Percentiles rank a stretch among this genome's conserved stretches.
Conservation (phyloP, 2,329 filamentous ascomycete genomes). For the Dryadomyces quercivorus region DNA sequence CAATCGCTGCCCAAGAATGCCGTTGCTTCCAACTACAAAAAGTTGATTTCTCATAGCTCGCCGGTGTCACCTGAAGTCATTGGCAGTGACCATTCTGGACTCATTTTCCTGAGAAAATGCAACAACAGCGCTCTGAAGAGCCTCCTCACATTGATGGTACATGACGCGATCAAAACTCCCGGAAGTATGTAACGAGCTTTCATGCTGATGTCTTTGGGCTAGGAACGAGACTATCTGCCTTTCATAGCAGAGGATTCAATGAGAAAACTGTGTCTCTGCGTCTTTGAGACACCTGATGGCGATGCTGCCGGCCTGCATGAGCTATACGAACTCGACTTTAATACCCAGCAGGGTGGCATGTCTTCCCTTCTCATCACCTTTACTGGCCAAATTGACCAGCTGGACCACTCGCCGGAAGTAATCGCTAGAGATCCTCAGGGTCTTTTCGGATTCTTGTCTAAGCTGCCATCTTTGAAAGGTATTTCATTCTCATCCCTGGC, state of each 20-base stretch:
- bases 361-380: not conserved
- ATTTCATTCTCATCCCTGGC: not conserved
- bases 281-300: not conserved
- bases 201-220: not conserved
- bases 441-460: not conserved
- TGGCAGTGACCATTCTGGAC: not conserved
- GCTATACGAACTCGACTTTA: slow-evolving; percentile 2
- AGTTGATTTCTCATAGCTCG: not conserved
- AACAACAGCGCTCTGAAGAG: not conserved
- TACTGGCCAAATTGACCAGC: not conserved
- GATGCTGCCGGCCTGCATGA: not conserved
- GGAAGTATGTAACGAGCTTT: not conserved
- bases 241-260: not conserved
- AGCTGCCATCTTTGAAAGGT: not conserved
- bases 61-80: not conserved
- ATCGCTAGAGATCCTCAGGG: not conserved
- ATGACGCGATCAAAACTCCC: not conserved
- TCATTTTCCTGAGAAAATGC: not conserved
- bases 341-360: not conserved
- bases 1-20: not conserved
- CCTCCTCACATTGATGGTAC: not conserved
- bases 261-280: slow-evolving; percentile 2
- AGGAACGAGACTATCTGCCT: slow-evolving; percentile 1
- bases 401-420: not conserved
- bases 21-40: not conserved